Conservation (phyloP, 805 yeast species). For the Kockiozyma suomiensis region DNA sequence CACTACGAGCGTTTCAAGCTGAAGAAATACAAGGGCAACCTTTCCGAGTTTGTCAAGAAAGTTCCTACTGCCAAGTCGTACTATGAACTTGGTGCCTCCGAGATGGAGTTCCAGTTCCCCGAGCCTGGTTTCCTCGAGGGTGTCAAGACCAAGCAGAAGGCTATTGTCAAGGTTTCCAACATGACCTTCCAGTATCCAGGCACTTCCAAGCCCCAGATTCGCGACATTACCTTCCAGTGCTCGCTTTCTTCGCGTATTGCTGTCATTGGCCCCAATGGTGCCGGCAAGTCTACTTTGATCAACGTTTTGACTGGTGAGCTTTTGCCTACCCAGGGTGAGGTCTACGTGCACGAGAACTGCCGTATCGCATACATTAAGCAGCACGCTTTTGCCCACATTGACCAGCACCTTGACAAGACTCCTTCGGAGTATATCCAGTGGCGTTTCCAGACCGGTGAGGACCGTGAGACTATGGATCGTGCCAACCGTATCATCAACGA, state of each 20-base stretch:
- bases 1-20: slow-evolving; percentile 99
- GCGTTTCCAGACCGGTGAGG: slow-evolving; percentile 99
- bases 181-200: slow-evolving; percentile 99
- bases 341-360: slow-evolving; percentile 98
- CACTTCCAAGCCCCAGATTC: slow-evolving; percentile 92
- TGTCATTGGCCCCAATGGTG: slow-evolving; percentile 99
- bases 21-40: slow-evolving; percentile 99
- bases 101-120: slow-evolving; percentile 95
- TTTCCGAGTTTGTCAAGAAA: slow-evolving; percentile 97
- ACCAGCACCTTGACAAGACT: slow-evolving; percentile 97
- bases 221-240: slow-evolving; percentile 95
- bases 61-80: slow-evolving; percentile 98
- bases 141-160: slow-evolving; percentile 99
- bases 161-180: slow-evolving; percentile 95
- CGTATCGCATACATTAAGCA: slow-evolving; percentile 99
- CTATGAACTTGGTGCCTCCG: slow-evolving; percentile 98
- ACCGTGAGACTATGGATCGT: slow-evolving; percentile 99
- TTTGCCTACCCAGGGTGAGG: slow-evolving; percentile 97
- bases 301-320: slow-evolving; percentile 99
- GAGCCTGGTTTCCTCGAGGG: slow-evolving; percentile 99
- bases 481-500: slow-evolving; percentile 98
- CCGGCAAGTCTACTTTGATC: slow-evolving; percentile 99
- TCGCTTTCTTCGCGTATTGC: slow-evolving; percentile 99
- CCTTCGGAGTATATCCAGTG: slow-evolving; percentile 99
- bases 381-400: slow-evolving; percentile 99